These are phyloP conservation scores for Aspergillus costaricaensis DNA, from an alignment of 2,329 filamentous ascomycete genomes.

Conservation along the genomic window DNA sequence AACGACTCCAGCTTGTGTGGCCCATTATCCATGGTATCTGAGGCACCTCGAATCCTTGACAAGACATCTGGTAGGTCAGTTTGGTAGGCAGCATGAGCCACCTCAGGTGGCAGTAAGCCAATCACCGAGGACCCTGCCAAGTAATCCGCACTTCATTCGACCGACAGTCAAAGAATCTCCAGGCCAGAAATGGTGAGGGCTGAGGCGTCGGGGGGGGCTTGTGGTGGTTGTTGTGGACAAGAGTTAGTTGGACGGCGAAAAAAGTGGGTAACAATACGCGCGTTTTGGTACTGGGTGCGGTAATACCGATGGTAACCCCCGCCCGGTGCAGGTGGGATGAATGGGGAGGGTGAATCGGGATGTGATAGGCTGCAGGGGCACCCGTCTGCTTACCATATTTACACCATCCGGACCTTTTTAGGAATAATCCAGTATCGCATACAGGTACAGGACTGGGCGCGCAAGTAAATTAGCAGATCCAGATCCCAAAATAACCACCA, in stretches of 20 bases:
- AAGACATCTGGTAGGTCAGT: not conserved
- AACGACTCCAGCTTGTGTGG: not conserved
- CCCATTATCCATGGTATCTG: constrained; percentile 3
- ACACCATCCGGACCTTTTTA: not conserved
- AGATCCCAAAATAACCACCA: constrained; percentile 36
- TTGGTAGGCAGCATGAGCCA: constrained; percentile 1
- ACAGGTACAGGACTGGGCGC: constrained; percentile 13
- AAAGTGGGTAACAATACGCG: constrained; percentile 3
- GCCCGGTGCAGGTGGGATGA: not conserved
- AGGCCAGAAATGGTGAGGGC: not conserved
- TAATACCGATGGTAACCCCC: not conserved
- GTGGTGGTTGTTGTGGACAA: not conserved
- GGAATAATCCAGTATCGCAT: constrained; percentile 14
- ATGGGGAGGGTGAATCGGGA: not conserved
- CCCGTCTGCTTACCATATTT: constrained; percentile 7
- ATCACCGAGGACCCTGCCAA: constrained; percentile 2
- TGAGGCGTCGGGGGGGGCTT: not conserved
- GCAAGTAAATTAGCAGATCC: constrained; percentile 21
- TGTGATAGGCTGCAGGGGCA: not conserved
- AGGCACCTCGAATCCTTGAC: constrained; percentile 1
- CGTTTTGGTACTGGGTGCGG: constrained; percentile 2
- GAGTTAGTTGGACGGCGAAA: not conserved
- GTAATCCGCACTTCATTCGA: not conserved
- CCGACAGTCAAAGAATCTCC: constrained; percentile 1
- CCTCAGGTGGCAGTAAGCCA: not conserved